Base-by-base conservation (phyloP, 805 yeast genomes). In the Kazachstania viticola region DNA sequence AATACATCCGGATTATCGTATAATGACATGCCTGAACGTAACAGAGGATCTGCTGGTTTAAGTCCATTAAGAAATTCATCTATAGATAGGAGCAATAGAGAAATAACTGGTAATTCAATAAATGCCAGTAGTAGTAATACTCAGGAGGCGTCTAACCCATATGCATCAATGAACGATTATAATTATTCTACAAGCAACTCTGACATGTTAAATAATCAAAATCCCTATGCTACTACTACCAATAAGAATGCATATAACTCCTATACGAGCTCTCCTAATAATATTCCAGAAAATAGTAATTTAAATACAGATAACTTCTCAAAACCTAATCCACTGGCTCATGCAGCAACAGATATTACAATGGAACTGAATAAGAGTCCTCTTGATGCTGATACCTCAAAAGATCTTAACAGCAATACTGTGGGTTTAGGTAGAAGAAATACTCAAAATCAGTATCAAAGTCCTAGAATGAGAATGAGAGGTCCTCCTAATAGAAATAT, bases 371-470 rank as follows among this genome's bases (percentile, higher is more conserved):
- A 27, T 12, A 22, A 29, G 12, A 32, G 22, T 22, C 29, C 39
- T 15, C 32, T 37, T 14, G 36, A 34, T 21, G 38, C 36, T 14
- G 42, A 37, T 5, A 19, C 22, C 7, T 19, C 22, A 19, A n/a
- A n/a, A n/a, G n/a, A n/a, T n/a, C n/a, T n/a, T n/a, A n/a, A n/a
- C n/a, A n/a, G n/a, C n/a, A n/a, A n/a, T n/a, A n/a, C n/a, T n/a
- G n/a, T n/a, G n/a, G n/a, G n/a, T n/a, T n/a, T n/a, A n/a, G n/a
- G n/a, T n/a, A n/a, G n/a, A n/a, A n/a, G n/a, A n/a, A n/a, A n/a
- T n/a, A n/a, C n/a, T n/a, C n/a, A n/a, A n/a, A n/a, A n/a, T n/a
- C n/a, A n/a, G n/a, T n/a, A n/a, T n/a, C n/a, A n/a, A n/a, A n/a
- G n/a, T n/a, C 22, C 22, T 19, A 8, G 9, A 7, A 11, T 19